A percentile compares a stretch with the other conserved stretches of the same genome.
Evolutionary conservation across 371 early-diverging fungal genomes (phyloP).

Genomic region (Mycotypha africana): DNA sequence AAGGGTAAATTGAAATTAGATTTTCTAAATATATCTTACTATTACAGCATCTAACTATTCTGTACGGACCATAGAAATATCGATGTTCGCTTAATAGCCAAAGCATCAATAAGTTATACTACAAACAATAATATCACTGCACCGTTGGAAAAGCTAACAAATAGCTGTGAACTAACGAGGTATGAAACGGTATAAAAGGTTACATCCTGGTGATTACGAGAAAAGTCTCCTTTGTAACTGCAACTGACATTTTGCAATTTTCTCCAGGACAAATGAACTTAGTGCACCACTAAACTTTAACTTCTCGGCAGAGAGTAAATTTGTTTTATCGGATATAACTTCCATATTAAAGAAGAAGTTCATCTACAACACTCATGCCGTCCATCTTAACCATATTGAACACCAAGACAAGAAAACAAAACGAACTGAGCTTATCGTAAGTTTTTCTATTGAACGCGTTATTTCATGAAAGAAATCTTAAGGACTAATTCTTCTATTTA

Average conservation of each 20-base stretch:
- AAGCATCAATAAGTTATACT: constrained; percentile 6
- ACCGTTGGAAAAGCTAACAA: constrained; percentile 3
- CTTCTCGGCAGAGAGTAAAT: too few relatives aligned
- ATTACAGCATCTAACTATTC: too few relatives aligned
- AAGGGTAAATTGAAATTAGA: constrained; percentile 14
- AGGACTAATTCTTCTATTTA: too few relatives aligned
- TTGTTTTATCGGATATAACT: constrained; percentile 26
- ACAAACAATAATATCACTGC: not conserved
- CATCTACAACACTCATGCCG: constrained; percentile 11
- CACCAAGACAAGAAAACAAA: constrained; percentile 21
- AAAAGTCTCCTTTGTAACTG: not conserved
- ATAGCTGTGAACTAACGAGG: constrained; percentile 19
- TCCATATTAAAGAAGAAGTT: constrained; percentile 26
- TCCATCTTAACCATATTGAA: constrained; percentile 25
- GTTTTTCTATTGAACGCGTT: too few relatives aligned
- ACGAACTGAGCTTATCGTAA: constrained; percentile 27
- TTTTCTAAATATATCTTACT: not conserved
- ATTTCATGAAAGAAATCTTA: too few relatives aligned
- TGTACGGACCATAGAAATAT: too few relatives aligned
- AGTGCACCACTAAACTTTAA: constrained; percentile 16
- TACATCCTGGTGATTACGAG: not conserved
- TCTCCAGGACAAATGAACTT: constrained; percentile 24
- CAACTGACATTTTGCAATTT: too few relatives aligned
- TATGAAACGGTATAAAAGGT: not conserved
- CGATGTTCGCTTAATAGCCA: constrained; percentile 31